Conservation (phyloP, 352 stramenopile species). For the Globisporangium lucens region DNA sequence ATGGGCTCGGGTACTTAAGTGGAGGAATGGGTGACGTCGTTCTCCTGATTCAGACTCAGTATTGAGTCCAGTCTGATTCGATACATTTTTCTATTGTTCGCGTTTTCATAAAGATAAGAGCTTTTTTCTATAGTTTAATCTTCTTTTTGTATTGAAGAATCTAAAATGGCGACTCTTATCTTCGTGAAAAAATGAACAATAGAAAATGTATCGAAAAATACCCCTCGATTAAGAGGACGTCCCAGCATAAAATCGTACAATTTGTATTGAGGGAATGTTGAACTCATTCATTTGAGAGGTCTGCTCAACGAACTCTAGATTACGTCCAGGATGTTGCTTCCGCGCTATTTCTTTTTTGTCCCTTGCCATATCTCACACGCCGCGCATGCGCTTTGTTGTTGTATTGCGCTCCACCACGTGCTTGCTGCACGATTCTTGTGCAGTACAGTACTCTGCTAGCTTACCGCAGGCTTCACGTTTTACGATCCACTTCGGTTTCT, state of each 20-base stretch:
- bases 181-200: too few relatives aligned
- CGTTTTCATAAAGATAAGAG: too few relatives aligned
- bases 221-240: too few relatives aligned
- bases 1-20: neutral
- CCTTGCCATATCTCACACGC: neutral
- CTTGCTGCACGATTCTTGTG: neutral
- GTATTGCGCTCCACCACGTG: neutral
- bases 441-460: neutral
- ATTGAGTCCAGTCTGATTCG: neutral
- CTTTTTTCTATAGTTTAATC: too few relatives aligned
- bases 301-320: too few relatives aligned
- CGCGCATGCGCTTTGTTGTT: neutral
- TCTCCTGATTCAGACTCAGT: neutral
- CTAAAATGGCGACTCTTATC: too few relatives aligned
- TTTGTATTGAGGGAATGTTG: too few relatives aligned
- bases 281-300: too few relatives aligned
- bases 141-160: too few relatives aligned
- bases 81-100: neutral
- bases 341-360: neutral
- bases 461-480: neutral
- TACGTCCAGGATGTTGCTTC: neutral
- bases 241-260: too few relatives aligned
- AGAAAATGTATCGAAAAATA: too few relatives aligned
- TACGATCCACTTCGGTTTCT: neutral
- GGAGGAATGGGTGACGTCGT: neutral